phyloP scores from a whole-genome alignment of 805 yeast species.

The Sugiyamaella smithiae region DNA sequence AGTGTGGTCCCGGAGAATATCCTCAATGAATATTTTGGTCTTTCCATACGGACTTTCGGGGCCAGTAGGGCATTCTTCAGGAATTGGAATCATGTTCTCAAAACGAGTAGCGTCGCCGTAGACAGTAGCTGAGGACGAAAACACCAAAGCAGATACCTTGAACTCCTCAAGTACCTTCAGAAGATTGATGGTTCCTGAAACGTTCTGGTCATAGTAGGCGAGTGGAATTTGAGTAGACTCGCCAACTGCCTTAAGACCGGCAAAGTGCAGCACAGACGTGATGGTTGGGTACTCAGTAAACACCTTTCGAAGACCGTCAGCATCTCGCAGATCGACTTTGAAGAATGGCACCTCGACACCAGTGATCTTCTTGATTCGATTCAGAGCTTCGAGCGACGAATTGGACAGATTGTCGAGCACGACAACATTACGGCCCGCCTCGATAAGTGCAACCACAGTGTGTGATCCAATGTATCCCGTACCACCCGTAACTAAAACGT shows the following conservation, averaged over 20 bases:
- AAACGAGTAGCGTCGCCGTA: slow-evolving; percentile 79
- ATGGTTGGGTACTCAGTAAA: slow-evolving; percentile 48
- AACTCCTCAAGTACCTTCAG: slow-evolving; percentile 50
- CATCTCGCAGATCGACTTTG: slow-evolving; percentile 56
- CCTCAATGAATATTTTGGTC: slow-evolving; percentile 66
- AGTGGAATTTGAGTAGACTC: slow-evolving; percentile 69
- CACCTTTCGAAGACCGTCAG: slow-evolving; percentile 45
- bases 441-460: slow-evolving; percentile 60
- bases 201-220: slow-evolving; percentile 64
- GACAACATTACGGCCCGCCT: slow-evolving; percentile 65
- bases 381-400: slow-evolving; percentile 63
- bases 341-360: slow-evolving; percentile 49
- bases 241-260: slow-evolving; percentile 81
- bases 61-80: slow-evolving; percentile 70
- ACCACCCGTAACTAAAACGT: slow-evolving; percentile 76
- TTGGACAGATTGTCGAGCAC: slow-evolving; percentile 68
- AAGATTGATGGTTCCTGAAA: slow-evolving; percentile 59
- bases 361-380: slow-evolving; percentile 57
- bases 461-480: slow-evolving; percentile 88
- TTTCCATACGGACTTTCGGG: slow-evolving; percentile 78
- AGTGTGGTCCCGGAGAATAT: slow-evolving; percentile 54
- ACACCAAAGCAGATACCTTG: slow-evolving; percentile 55
- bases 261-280: slow-evolving; percentile 69
- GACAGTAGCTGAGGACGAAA: slow-evolving; percentile 78
- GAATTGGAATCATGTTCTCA: slow-evolving; percentile 71